These are phyloP conservation scores for Phytopythium cucurbitacearum DNA, from an alignment of 352 stramenopile genomes.

Conservation along the genomic window DNA sequence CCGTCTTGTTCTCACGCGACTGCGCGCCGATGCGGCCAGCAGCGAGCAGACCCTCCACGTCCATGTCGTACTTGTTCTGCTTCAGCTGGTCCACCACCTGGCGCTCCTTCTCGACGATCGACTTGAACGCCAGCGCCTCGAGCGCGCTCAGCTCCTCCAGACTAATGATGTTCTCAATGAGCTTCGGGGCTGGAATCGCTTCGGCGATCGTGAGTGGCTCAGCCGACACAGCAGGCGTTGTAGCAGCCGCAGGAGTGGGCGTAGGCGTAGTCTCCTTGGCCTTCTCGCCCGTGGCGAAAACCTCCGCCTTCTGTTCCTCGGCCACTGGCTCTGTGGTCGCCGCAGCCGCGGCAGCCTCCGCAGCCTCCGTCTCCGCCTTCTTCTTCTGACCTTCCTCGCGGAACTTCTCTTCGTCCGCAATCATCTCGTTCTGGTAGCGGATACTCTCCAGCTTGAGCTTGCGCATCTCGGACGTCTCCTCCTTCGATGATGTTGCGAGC, in stretches of 20 bases:
- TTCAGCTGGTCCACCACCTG: slow-evolving; percentile 82
- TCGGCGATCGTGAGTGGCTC: slow-evolving; percentile 15
- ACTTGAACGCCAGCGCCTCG: slow-evolving; percentile 85
- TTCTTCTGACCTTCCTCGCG: slow-evolving; percentile 82
- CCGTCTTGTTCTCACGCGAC: slow-evolving; percentile 85
- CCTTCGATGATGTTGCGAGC: slow-evolving; percentile 62
- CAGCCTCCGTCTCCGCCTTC: slow-evolving; percentile 62
- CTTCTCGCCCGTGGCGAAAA: slow-evolving; percentile 11
- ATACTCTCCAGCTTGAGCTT: slow-evolving; percentile 90
- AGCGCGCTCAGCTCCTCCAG: slow-evolving; percentile 77
- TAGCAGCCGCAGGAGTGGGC: slow-evolving; percentile 10
- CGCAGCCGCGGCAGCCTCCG: slow-evolving; percentile 23
- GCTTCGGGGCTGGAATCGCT: slow-evolving; percentile 33
- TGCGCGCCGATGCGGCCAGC: slow-evolving; percentile 79
- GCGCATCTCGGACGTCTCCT: slow-evolving; percentile 68
- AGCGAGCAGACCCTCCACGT: slow-evolving; percentile 73
- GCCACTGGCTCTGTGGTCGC: slow-evolving; percentile 11
- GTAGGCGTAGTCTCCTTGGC: slow-evolving; percentile 21
- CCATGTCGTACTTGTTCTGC: slow-evolving; percentile 87
- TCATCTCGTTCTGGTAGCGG: slow-evolving; percentile 96
- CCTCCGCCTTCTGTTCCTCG: slow-evolving; percentile 6
- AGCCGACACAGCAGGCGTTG: slow-evolving; percentile 5
- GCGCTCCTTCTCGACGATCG: slow-evolving; percentile 83
- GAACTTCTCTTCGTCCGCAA: slow-evolving; percentile 90
- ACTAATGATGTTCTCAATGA: slow-evolving; percentile 72